A percentile compares a stretch with the other conserved stretches of the same genome.
Conservation (phyloP, 148 eudicot genomes). For the Linanthus parryae region DNA sequence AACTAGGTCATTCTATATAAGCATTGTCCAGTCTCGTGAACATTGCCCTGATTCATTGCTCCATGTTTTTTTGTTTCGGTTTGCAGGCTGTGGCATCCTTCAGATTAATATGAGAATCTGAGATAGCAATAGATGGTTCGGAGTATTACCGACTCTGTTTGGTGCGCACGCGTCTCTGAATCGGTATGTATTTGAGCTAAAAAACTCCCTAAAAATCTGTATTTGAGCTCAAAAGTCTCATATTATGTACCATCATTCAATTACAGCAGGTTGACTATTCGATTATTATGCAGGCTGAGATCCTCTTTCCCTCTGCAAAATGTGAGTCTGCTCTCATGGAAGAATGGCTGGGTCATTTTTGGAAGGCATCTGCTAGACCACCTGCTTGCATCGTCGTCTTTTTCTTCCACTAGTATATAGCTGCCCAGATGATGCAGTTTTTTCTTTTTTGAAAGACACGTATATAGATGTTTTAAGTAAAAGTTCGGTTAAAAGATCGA, state of each 20-base stretch:
- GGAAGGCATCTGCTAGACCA: too few species aligned
- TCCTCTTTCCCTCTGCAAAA: not conserved
- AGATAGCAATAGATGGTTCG: constrained; percentile 4
- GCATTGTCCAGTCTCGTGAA: not conserved
- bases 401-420: too few species aligned
- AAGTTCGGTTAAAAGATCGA: too few species aligned
- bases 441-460: too few species aligned
- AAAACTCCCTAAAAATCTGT: too few species aligned
- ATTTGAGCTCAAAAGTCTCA: too few species aligned
- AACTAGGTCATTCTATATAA: not conserved
- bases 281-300: not conserved
- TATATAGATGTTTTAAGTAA: too few species aligned
- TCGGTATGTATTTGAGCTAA: too few species aligned
- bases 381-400: too few species aligned
- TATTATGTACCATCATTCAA: not conserved
- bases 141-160: not conserved
- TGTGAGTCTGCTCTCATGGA: too few species aligned
- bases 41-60: not conserved
- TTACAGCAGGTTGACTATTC: not conserved
- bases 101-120: constrained; percentile 40
- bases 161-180: not conserved
- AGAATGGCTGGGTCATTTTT: too few species aligned
- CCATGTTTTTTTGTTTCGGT: not conserved
- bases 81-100: constrained; percentile 74
- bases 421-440: too few species aligned